Conservation (phyloP, 2,329 filamentous ascomycete genomes). For the Claviceps pusilla region DNA sequence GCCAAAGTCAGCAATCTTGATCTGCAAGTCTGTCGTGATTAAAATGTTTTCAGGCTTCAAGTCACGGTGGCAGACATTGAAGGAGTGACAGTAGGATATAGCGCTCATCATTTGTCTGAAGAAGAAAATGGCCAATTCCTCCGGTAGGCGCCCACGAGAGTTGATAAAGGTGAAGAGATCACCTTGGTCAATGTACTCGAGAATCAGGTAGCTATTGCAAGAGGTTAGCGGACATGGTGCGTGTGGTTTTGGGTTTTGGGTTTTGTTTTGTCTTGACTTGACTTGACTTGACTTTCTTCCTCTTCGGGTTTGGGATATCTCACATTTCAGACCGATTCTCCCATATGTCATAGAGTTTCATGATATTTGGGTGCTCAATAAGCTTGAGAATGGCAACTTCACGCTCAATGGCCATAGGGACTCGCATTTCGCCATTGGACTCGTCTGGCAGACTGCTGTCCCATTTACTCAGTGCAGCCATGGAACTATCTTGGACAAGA, state of each 20-base stretch:
- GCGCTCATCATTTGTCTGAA: conserved; percentile 91
- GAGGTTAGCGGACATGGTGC: conserved; percentile 5
- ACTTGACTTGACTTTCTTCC: neutral
- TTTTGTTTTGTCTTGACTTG: neutral
- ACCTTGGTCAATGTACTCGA: conserved; percentile 69
- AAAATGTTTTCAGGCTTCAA: conserved; percentile 96
- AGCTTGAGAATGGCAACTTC: conserved; percentile 97
- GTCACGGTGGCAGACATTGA: conserved; percentile 92
- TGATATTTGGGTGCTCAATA: conserved; percentile 87
- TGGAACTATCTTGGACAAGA: conserved; percentile 69
- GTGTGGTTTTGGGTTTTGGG: no score
- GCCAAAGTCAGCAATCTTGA: conserved; percentile 95
- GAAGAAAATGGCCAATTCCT: conserved; percentile 67
- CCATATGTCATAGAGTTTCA: conserved; percentile 92
- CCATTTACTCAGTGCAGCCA: conserved; percentile 67
- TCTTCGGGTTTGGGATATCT: conserved; percentile 19
- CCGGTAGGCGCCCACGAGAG: conserved; percentile 53
- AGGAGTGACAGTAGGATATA: conserved; percentile 80
- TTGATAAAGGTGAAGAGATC: conserved; percentile 84
- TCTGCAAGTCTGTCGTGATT: conserved; percentile 55
- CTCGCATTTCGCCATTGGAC: conserved; percentile 48
- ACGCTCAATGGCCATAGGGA: conserved; percentile 79
- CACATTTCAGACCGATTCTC: conserved; percentile 92
- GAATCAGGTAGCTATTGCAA: conserved; percentile 65
- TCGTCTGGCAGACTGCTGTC: conserved; percentile 42